These are phyloP conservation scores for Claviceps maximensis DNA, from an alignment of 2,329 filamentous ascomycete species.

Conservation along the genomic window DNA sequence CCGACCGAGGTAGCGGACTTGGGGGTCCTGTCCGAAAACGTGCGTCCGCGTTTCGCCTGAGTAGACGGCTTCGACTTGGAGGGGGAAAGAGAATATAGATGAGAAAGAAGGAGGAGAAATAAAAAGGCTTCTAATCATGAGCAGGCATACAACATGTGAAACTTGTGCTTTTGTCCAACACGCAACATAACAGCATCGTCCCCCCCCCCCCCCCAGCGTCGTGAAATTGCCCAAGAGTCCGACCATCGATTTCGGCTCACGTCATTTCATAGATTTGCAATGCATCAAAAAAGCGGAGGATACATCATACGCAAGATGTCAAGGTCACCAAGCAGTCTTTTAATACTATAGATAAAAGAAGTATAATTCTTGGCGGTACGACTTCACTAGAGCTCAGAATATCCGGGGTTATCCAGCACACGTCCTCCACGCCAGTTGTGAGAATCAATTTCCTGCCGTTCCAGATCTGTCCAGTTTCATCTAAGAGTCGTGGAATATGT, in stretches of 20 bases:
- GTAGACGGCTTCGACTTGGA: not conserved
- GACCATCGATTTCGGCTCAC: too few species aligned
- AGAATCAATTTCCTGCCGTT: constrained; percentile 38
- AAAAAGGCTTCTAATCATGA: not conserved
- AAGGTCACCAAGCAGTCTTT: too few species aligned
- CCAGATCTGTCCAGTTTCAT: constrained; percentile 29
- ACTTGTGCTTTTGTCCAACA: not conserved
- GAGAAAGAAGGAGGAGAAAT: not conserved
- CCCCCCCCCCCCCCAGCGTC: too few species aligned
- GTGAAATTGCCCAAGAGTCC: too few species aligned
- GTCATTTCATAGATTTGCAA: too few species aligned
- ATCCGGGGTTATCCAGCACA: constrained; percentile 41
- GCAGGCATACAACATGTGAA: not conserved
- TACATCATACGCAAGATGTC: too few species aligned
- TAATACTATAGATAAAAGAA: too few species aligned
- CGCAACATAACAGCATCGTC: not conserved
- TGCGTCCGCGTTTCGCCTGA: not conserved
- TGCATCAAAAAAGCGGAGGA: too few species aligned
- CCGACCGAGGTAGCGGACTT: not conserved
- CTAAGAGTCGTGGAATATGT: too few species aligned
- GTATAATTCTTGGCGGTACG: too few species aligned
- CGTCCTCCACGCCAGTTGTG: constrained; percentile 39
- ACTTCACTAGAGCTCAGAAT: constrained; percentile 39
- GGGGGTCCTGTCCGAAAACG: not conserved
- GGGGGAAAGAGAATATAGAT: too few species aligned